These are phyloP conservation scores for Raffaelea albimanens DNA, from an alignment of 2,329 filamentous ascomycete genomes.

Conservation along the genomic window DNA sequence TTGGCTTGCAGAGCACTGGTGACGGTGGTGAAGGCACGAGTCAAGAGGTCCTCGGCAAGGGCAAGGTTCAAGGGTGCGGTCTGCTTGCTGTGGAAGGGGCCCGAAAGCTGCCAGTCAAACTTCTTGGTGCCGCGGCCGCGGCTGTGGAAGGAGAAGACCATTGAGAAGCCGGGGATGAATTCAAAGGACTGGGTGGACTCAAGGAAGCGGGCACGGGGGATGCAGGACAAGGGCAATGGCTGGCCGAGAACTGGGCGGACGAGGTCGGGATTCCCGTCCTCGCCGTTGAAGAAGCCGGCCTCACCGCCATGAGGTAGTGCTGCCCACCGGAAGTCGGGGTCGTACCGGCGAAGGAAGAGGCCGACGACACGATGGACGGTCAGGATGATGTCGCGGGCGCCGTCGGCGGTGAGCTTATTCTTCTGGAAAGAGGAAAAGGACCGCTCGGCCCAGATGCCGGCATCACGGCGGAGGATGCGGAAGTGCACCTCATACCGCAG, in stretches of 20 bases:
- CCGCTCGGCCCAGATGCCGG: constrained; percentile 31
- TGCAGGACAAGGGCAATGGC: constrained; percentile 35
- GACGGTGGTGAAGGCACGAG: constrained; percentile 31
- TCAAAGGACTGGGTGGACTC: constrained; percentile 36
- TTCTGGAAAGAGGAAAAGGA: constrained; percentile 42
- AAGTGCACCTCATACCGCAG: constrained; percentile 40
- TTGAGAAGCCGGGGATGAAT: constrained; percentile 37
- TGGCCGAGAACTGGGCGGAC: constrained; percentile 29
- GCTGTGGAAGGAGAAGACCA: constrained; percentile 36
- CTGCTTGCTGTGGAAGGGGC: constrained; percentile 37
- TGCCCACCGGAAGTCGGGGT: constrained; percentile 39
- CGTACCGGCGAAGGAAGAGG: constrained; percentile 39
- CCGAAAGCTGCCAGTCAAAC: constrained; percentile 26
- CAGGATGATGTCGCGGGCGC: constrained; percentile 35
- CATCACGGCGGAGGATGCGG: constrained; percentile 31
- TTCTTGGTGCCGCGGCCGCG: constrained; percentile 24
- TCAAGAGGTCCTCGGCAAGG: constrained; percentile 37
- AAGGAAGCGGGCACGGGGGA: constrained; percentile 35
- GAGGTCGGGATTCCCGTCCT: constrained; percentile 20
- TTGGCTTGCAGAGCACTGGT: constrained; percentile 29
- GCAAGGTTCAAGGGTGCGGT: constrained; percentile 36
- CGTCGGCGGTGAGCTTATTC: constrained; percentile 30
- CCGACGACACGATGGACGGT: constrained; percentile 41
- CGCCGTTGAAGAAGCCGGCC: constrained; percentile 13
- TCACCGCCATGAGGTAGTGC: constrained; percentile 25